Evolutionary conservation across 2,329 filamentous ascomycete genomes (phyloP), one percentile per base, ranked within the genome.

Genomic region (Mycosphaerelloides madeirae): DNA sequence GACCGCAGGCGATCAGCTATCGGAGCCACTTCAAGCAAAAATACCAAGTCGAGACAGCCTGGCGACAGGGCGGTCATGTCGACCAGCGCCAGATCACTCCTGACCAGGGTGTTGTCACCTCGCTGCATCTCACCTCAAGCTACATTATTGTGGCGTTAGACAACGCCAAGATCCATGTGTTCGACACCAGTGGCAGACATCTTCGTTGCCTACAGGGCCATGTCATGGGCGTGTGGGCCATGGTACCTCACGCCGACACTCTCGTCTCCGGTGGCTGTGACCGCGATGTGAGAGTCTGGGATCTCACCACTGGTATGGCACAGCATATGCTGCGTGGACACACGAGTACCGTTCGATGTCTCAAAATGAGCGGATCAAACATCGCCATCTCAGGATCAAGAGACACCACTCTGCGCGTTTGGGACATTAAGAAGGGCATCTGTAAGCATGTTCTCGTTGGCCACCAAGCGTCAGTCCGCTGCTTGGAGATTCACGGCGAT

Each of bases 221-320:
- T 70, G 87, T 97, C 34, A 98, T 98, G 93, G 93, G 93, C 31
- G 93, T 98, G 15, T 98, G 93, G 93, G 93, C 93, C 38, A 97
- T 98, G 91, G 89, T 98, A 18, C 93, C 93, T 6, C 96, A 90
- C 87, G 91, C 87, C 48, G 91, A 98, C 65, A 85, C 87, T 41
- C 76, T 98, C 49, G 93, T 98, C 48, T 96, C 89, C 59, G 93
- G 93, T 58, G 93, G 93, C 5, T 98, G 93, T 65, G 93, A 98
- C 70, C 81, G 93, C 49, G 93, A 98, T 63, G 93, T 98, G 20
- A 80, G 93, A 45, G 93, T 98, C 5, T 98, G 93, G 93, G 87
- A 98, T 61, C 83, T 98, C 74, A 82, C 83, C 39, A 95, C 87
- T 49, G 93, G 87, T 28, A 76, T 77, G 52, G 85, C 85, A 55